phyloP scores from a whole-genome alignment of 1,284 basidiomycete species.

The Ceratobasidium sp. region DNA sequence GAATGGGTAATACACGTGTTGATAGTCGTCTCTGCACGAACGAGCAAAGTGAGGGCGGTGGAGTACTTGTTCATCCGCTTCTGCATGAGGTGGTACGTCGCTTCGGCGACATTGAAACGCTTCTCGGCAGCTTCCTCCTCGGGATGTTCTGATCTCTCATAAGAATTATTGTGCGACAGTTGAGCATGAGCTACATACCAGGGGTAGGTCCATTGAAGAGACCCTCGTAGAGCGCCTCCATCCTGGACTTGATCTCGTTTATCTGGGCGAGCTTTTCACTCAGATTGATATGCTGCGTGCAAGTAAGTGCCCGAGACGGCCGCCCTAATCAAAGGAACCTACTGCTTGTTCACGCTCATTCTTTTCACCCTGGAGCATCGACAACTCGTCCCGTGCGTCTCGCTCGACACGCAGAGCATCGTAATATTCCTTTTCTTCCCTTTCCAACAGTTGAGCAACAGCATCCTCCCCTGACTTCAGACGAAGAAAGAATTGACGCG shows the following conservation, averaged over 20 bases:
- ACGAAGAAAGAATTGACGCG: conserved; percentile 4
- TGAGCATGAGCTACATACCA: not conserved
- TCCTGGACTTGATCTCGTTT: conserved; percentile 2
- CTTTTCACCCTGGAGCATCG: conserved; percentile 4
- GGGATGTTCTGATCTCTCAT: not conserved
- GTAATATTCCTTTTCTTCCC: conserved; percentile 11
- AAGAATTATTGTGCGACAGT: not conserved
- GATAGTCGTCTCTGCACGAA: conserved; percentile 1
- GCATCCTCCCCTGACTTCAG: conserved; percentile 16
- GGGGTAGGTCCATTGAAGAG: conserved; percentile 21
- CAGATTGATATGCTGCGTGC: not conserved
- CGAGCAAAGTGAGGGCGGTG: conserved; percentile 5
- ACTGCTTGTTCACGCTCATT: conserved; percentile 7
- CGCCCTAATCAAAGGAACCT: not conserved
- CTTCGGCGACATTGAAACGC: not conserved
- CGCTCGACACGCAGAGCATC: conserved; percentile 9
- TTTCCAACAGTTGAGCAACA: conserved; percentile 1
- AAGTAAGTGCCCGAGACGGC: too few relatives aligned
- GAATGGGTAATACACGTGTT: not conserved
- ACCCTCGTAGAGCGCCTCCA: conserved; percentile 19
- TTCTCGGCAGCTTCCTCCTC: conserved; percentile 24
- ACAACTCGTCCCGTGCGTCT: conserved; percentile 19
- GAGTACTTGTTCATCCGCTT: not conserved
- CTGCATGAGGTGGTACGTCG: not conserved
- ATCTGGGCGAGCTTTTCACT: not conserved